Evolutionary conservation across 768 basidiomycete species (phyloP).

Genomic region (Tricholoma sp.): DNA sequence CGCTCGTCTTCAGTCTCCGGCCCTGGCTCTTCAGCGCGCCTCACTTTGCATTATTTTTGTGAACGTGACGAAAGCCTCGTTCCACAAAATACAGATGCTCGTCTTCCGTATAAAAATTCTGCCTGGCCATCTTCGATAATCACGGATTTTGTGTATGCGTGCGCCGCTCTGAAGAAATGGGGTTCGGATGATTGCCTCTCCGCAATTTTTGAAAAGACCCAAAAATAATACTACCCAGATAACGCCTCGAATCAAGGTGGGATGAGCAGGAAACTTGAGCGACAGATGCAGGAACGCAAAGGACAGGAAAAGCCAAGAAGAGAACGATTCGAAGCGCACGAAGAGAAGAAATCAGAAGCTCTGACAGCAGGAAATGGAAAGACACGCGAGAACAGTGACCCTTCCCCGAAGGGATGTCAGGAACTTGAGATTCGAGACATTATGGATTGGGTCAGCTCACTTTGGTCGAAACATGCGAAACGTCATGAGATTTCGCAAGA

Average conservation of each 20-base stretch:
- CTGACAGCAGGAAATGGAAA: not conserved
- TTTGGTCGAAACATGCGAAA: not conserved
- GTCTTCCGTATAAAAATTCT: not conserved
- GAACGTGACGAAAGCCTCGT: not conserved
- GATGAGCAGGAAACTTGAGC: not conserved
- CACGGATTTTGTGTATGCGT: not conserved
- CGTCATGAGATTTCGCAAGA: not conserved
- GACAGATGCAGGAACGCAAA: not conserved
- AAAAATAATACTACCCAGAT: conserved; percentile 1
- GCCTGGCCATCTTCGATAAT: not conserved
- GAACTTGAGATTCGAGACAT: not conserved
- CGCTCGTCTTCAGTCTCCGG: not conserved
- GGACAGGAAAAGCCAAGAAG: not conserved
- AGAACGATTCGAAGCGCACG: not conserved
- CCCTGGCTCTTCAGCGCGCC: not conserved
- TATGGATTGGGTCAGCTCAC: not conserved
- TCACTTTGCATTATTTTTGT: not conserved
- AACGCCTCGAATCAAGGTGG: not conserved
- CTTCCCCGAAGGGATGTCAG: not conserved
- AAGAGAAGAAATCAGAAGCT: not conserved
- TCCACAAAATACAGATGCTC: not conserved
- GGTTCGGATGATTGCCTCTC: not conserved
- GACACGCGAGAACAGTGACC: not conserved
- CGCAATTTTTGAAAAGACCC: not conserved
- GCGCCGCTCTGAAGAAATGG: not conserved